Evolutionary conservation across 1,284 basidiomycete species (phyloP), one percentile per base, ranked within the genome.

Genomic region (Erythrobasidium hasegawianum): DNA sequence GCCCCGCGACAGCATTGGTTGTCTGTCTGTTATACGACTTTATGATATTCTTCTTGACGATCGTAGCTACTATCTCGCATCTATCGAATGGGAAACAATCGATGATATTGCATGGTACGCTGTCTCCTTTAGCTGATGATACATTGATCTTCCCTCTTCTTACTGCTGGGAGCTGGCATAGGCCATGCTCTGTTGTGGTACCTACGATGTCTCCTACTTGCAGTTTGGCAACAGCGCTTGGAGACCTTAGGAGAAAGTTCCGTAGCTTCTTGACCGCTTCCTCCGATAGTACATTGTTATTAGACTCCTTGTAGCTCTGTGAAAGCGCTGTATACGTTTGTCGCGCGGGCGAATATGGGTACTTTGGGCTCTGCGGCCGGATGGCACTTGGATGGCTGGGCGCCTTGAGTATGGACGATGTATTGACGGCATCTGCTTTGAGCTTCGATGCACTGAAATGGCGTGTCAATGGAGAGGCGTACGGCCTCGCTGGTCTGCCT

Each of bases 11-110:
- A 57, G 9, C 62, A 45, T 33, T 65, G 38, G 53, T 45, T 8
- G 38, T 27, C 38, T 3, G 41, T 38, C 53, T 29, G 39, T 27
- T 26, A 16, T 41, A 26, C 54, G 52, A 26, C 54, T 65, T 20
- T 57, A 65, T 18, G 58, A 38, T 8, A 55, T 49, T 65, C 43
- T 57, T 65, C 62, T 65, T 65, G 9, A 58, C 56, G 38, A 65
- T 40, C 1, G 62, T 65, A 20, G 62, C 62, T 47, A 65, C 62
- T n/a, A 65, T 49, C 52, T 65, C 62, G 56, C 62, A 65, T 29
- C 43, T 57, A 9, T 65, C 62, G 41, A 65, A 65, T 3, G 56
- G 62, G 8, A 49, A 22, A 20, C 53, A 13, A 2, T 53, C 62
- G 56, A 65, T 53, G 45, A 65, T 29, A 39, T 52, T 41, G 62